Base-by-base conservation (phyloP, 805 yeast genomes). In the Zygotorulaspora chibaensis region DNA sequence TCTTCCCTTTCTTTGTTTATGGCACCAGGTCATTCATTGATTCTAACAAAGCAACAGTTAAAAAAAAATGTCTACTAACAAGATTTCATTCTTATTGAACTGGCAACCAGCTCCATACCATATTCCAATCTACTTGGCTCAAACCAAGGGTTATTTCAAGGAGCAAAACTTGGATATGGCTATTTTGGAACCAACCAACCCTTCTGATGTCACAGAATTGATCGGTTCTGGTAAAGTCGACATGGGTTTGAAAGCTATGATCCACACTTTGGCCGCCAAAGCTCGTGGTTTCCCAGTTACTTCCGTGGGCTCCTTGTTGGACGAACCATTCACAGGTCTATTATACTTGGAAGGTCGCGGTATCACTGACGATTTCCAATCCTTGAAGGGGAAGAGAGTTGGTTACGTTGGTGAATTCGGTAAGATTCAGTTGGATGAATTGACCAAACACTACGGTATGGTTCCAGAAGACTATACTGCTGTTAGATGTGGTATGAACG, bases 391-490 rank as follows among this genome's bases (percentile, higher is more conserved):
- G 20, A 76, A 76, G 60, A 63, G 62, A 38, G 74, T 77, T 54
- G 81, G 81, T 15, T 77, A 77, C 57, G 81, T 77, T 31, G 81
- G 81, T 27, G 81, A 77, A 55, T 77, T 77, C 57, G 81, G 81
- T 39, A 77, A 77, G 63, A 76, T 77, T 54, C 81, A 77, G 60
- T 62, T 77, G 43, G 81, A 77, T 53, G 81, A 77, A 56, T 66
- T 77, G 56, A 75, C 80, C 54, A 69, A 72, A 53, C 76, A 77
- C 61, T 76, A 71, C 55, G 80, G 80, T 23, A 74, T 77, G 80
- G 68, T 71, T 17, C 80, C 80, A 11, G 63, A 65, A 28, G 81
- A 77, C 56, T 77, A 77, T 61, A 74, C 79, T 37, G 79, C 81
- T 8, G 77, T 77, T 44, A 69, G 81, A 61, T 75, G 80, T 52